Conservation (phyloP, 2,329 filamentous ascomycete genomes). For the Calonectria pseudoturangicola region DNA sequence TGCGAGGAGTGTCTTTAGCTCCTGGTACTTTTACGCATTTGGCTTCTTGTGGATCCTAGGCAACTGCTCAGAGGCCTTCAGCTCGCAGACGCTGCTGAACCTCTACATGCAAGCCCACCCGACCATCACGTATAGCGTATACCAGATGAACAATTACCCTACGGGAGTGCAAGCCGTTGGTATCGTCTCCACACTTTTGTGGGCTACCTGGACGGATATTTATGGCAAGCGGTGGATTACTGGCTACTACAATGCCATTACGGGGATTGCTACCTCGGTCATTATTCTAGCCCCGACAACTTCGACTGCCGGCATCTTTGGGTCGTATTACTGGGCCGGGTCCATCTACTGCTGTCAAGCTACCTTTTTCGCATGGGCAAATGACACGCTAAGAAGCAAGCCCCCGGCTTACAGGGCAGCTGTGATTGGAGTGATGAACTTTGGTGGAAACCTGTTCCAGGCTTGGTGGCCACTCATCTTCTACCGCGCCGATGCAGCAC, state of each 20-base stretch:
- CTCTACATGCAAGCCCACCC: slow-evolving; percentile 38
- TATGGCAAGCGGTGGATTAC: slow-evolving; percentile 54
- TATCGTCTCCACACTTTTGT: slow-evolving; percentile 37
- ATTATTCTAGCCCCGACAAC: slow-evolving; percentile 43
- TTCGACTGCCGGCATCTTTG: slow-evolving; percentile 67
- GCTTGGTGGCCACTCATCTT: slow-evolving; percentile 58
- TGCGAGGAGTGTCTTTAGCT: slow-evolving; percentile 47
- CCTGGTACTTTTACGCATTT: slow-evolving; percentile 53
- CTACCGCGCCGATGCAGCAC: slow-evolving; percentile 52
- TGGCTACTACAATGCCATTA: slow-evolving; percentile 39
- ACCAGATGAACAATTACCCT: slow-evolving; percentile 42
- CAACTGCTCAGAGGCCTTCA: slow-evolving; percentile 60
- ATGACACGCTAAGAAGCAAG: slow-evolving; percentile 68
- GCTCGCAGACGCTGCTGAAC: slow-evolving; percentile 47
- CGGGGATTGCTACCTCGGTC: slow-evolving; percentile 28
- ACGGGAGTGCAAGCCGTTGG: slow-evolving; percentile 38
- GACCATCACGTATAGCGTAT: slow-evolving; percentile 30
- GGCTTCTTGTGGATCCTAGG: slow-evolving; percentile 59
- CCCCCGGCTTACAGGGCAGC: slow-evolving; percentile 55
- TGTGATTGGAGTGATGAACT: slow-evolving; percentile 55
- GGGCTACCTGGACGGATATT: slow-evolving; percentile 47
- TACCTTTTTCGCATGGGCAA: slow-evolving; percentile 71
- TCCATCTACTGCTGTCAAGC: slow-evolving; percentile 42
- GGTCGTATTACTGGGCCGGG: slow-evolving; percentile 40
- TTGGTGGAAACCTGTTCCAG: slow-evolving; percentile 38